Conservation (phyloP, 2,329 filamentous ascomycete species). For the Hypoxylon sp. region DNA sequence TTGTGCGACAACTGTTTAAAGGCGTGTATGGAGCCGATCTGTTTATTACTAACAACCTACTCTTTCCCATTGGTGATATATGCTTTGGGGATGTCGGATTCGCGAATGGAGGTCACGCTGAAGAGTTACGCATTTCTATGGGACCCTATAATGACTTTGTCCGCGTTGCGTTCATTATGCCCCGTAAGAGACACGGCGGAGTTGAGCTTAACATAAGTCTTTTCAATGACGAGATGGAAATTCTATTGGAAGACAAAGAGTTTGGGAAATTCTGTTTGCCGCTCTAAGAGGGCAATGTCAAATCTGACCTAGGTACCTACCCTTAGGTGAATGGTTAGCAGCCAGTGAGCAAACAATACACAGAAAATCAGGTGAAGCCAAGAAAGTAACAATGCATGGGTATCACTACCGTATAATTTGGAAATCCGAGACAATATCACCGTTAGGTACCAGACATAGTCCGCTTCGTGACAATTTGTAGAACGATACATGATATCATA, state of each 20-base stretch:
- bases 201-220: constrained; percentile 39
- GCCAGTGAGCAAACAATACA: background rate
- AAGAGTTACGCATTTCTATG: background rate
- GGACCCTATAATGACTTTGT: background rate
- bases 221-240: constrained; percentile 40
- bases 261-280: constrained; percentile 9
- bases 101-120: background rate
- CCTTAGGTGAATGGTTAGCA: background rate
- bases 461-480: background rate
- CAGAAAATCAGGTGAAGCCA: background rate
- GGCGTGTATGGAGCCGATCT: background rate
- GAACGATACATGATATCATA: background rate
- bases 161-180: constrained; percentile 11
- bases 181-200: constrained; percentile 29
- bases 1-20: background rate
- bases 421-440: background rate
- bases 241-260: constrained; percentile 28
- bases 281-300: background rate
- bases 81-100: background rate
- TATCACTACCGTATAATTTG: background rate
- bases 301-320: background rate
- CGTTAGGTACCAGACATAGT: too few species aligned
- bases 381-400: background rate
- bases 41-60: background rate
- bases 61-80: background rate